A percentile compares a stretch with the other conserved stretches of the same genome.
phyloP scores from a whole-genome alignment of 257 asterid species.

The Craterostigma plantagineum region DNA sequence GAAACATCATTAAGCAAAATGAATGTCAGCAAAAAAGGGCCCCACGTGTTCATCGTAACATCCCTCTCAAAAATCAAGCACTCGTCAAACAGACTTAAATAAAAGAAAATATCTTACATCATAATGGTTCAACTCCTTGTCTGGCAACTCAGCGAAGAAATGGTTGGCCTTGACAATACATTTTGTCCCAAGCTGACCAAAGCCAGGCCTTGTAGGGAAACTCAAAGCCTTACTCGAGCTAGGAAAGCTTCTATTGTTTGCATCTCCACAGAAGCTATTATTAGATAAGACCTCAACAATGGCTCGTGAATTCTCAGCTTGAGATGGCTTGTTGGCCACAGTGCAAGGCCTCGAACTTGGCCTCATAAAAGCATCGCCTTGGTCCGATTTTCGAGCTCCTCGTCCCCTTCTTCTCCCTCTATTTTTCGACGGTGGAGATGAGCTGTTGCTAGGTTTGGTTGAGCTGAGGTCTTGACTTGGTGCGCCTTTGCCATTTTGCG shows the following conservation, averaged over 20 bases:
- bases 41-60: constrained; percentile 1
- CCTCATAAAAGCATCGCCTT: constrained; percentile 51
- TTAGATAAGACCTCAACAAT: constrained; percentile 11
- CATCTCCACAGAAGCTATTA: too few relatives aligned
- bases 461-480: constrained; percentile 44
- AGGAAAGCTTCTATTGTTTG: constrained; percentile 21
- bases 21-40: constrained; percentile 40
- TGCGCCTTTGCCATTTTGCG: constrained; percentile 52
- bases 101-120: constrained; percentile 89
- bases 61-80: constrained; percentile 6
- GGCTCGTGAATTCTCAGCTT: constrained; percentile 13
- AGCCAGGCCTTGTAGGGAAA: constrained; percentile 81
- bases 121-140: constrained; percentile 89
- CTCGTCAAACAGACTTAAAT: constrained; percentile 1
- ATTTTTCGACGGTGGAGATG: constrained; percentile 51
- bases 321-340: constrained; percentile 29
- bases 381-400: constrained; percentile 80
- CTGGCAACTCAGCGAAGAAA: constrained; percentile 82
- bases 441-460: constrained; percentile 21
- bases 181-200: constrained; percentile 79
- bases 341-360: constrained; percentile 91
- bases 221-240: constrained; percentile 61
- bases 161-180: constrained; percentile 97
- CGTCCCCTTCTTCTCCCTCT: constrained; percentile 74
- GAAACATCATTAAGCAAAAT: constrained; percentile 15